phyloP scores from a whole-genome alignment of 805 yeast species.

The Blastobotrys americana region DNA sequence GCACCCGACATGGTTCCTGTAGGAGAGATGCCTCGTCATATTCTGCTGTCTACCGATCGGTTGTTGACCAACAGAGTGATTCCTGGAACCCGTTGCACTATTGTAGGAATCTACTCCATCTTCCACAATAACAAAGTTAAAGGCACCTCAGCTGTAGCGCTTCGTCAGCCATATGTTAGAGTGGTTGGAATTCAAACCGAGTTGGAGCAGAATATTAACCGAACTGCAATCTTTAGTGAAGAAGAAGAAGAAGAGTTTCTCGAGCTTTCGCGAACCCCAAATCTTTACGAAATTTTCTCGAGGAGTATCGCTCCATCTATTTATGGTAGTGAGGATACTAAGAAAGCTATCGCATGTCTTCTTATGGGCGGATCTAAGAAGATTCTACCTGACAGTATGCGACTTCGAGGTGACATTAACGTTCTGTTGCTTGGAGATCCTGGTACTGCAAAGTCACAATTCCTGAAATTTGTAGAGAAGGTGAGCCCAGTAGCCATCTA shows the following conservation, averaged over 20 bases:
- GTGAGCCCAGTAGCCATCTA: slow-evolving; percentile 91
- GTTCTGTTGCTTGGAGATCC: slow-evolving; percentile 94
- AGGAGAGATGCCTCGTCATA: slow-evolving; percentile 97
- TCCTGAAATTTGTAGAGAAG: slow-evolving; percentile 90
- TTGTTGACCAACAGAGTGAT: slow-evolving; percentile 82
- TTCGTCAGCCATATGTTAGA: slow-evolving; percentile 84
- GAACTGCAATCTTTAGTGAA: slow-evolving; percentile 63
- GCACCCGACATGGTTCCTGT: slow-evolving; percentile 98
- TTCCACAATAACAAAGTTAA: slow-evolving; percentile 55
- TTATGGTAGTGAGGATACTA: slow-evolving; percentile 88
- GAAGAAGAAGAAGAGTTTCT: slow-evolving; percentile 92
- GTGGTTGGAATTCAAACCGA: slow-evolving; percentile 84
- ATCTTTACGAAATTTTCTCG: slow-evolving; percentile 78
- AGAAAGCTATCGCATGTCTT: slow-evolving; percentile 86
- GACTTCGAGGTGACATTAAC: slow-evolving; percentile 94
- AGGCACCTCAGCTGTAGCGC: slow-evolving; percentile 61
- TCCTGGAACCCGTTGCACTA: slow-evolving; percentile 91
- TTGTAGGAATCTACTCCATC: slow-evolving; percentile 88
- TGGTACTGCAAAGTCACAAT: slow-evolving; percentile 97
- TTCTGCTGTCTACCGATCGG: slow-evolving; percentile 79
- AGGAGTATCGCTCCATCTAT: slow-evolving; percentile 93
- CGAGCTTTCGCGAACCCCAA: slow-evolving; percentile 71
- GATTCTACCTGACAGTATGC: slow-evolving; percentile 88
- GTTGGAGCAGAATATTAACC: slow-evolving; percentile 59
- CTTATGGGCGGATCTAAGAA: slow-evolving; percentile 93